Evolutionary conservation across 2,329 filamentous ascomycete genomes (phyloP), one percentile per base, ranked within the genome.

Genomic region (Calonectria honghensis): DNA sequence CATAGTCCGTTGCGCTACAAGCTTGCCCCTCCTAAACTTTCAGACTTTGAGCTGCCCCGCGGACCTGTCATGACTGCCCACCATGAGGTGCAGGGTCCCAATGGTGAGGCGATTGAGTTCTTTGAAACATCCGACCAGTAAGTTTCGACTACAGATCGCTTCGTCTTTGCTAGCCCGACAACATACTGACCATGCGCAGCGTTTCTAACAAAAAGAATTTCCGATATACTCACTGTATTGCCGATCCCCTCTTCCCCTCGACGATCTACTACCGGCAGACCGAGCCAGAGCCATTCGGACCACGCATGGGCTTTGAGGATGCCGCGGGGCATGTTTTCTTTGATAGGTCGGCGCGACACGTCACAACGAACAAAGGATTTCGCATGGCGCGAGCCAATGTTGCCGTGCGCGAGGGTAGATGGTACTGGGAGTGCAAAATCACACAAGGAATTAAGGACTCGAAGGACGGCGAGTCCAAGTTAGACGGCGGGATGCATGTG

Each of bases 361-460:
- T 98, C 68, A 98, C 95, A 0, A 98, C 97, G 18, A 93, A 96
- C 79, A 98, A 98, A 85, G 96, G 97, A 11, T 98, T 97, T 89
- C 91, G 97, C 73, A 97, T 96, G 89, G 94, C 94, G 2, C 92
- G 96, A 50, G 96, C 95, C 16, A 99, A 99, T 81, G 94, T 98
- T 0, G 95, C 94, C 31, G 94, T 96, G 6, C 90, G 97, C 59
- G 95, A 98, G 85, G 97, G 97, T 0, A 91, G 94, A 39, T 95
- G 95, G 89, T 99, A 97, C 85, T 99, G 96, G 89, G 97, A 99
- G 85, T 96, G 96, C 85, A 96, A 94, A 81, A 92, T 99, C 69
- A 93, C 96, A 13, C 92, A 93, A 77, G 97, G 97, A 45, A 92
- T 95, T 65, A 83, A 83, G 11, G 80, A 83, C 52, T 79, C 83